These are phyloP conservation scores for Ascochyta fabae DNA, from an alignment of 2,329 filamentous ascomycete species.

Conservation along the genomic window DNA sequence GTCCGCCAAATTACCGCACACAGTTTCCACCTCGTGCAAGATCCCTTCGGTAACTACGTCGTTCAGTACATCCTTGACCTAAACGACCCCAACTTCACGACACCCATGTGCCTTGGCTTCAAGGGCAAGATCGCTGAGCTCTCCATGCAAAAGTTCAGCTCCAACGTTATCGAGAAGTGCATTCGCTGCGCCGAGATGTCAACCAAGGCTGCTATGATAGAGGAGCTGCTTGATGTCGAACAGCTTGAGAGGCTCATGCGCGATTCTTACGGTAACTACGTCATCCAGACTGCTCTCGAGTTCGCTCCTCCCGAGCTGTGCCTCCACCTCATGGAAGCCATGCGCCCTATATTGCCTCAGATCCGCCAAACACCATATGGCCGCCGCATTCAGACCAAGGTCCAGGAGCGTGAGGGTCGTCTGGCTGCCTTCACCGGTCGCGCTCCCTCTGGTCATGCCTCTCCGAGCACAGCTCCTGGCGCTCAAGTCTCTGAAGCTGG, in stretches of 20 bases:
- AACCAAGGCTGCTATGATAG: conserved; percentile 80
- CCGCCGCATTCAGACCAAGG: conserved; percentile 90
- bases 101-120: conserved; percentile 85
- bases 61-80: conserved; percentile 98
- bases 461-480: conserved; percentile 33
- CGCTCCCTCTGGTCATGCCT: conserved; percentile 36
- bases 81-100: conserved; percentile 84
- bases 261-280: conserved; percentile 96
- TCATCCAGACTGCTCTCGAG: conserved; percentile 83
- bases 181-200: conserved; percentile 79
- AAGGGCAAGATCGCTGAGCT: conserved; percentile 71
- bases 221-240: conserved; percentile 75
- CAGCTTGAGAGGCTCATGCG: conserved; percentile 89
- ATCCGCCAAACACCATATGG: conserved; percentile 94
- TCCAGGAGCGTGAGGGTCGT: conserved; percentile 63
- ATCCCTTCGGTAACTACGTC: conserved; percentile 98
- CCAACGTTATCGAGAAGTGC: conserved; percentile 95
- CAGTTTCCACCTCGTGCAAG: conserved; percentile 88
- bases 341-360: conserved; percentile 81
- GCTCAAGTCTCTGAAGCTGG: conserved; percentile 33
- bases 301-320: conserved; percentile 44
- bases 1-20: conserved; percentile 87
- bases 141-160: conserved; percentile 98
- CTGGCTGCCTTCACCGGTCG: conserved; percentile 42
- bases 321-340: conserved; percentile 75